Percentiles rank a stretch among this genome's conserved stretches.
phyloP scores from a whole-genome alignment of 306 rosid species.

The Amphicarpaea edgeworthii region DNA sequence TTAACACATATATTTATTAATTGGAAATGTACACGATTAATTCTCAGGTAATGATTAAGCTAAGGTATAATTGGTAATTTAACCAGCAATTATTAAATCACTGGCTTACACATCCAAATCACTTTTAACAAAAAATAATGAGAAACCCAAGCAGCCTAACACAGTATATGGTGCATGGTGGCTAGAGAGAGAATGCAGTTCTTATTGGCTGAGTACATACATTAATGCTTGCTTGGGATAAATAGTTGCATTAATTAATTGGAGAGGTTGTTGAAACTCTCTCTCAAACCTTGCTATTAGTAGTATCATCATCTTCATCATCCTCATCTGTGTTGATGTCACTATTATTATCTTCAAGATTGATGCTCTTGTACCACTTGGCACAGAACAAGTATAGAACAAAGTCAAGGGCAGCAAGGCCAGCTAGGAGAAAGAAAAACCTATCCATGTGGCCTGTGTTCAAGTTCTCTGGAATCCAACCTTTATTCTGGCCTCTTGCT shows the following conservation, averaged over 20 bases:
- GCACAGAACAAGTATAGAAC: conserved; percentile 60
- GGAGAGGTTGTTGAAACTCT: too few relatives aligned
- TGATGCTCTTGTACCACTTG: conserved; percentile 54
- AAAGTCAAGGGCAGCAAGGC: conserved; percentile 58
- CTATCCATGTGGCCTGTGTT: conserved; percentile 70
- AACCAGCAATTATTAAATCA: background rate
- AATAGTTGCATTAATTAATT: too few relatives aligned
- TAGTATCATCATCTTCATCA: too few relatives aligned
- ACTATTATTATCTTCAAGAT: conserved; percentile 41
- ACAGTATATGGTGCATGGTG: background rate
- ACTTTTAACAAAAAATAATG: background rate
- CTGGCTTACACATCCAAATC: background rate
- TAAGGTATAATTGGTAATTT: conserved; percentile 3
- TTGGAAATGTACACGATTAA: background rate
- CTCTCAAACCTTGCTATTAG: conserved; percentile 22
- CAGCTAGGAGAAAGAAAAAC: conserved; percentile 67
- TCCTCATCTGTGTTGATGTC: too few relatives aligned
- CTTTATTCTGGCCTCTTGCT: conserved; percentile 48
- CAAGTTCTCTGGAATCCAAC: conserved; percentile 67
- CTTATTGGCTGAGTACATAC: background rate
- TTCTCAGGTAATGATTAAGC: background rate
- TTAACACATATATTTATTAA: background rate
- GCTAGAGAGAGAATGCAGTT: background rate
- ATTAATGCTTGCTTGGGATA: background rate
- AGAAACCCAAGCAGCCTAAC: background rate